These are phyloP conservation scores for Peniophora sp. DNA, from an alignment of 1,284 basidiomycete species.

Conservation along the genomic window DNA sequence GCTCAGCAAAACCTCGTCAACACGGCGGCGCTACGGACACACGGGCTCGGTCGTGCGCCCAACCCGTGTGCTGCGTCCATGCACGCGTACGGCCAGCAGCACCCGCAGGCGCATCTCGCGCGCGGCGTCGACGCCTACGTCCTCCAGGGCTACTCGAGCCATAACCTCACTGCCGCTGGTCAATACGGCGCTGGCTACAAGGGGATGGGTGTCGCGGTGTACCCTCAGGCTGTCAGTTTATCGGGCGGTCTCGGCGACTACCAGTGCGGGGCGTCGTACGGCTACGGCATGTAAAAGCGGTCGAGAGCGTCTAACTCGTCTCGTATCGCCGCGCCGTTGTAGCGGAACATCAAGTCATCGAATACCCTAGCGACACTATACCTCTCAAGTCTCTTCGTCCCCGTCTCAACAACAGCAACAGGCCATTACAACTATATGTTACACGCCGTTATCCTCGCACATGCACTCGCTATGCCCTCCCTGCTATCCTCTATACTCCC, in stretches of 20 bases:
- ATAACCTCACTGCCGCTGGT: constrained; percentile 51
- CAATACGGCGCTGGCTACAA: constrained; percentile 40
- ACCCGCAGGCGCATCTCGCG: constrained; percentile 54
- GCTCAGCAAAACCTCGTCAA: constrained; percentile 56
- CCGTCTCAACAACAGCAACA: not conserved
- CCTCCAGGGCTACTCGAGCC: constrained; percentile 59
- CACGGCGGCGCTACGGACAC: constrained; percentile 43
- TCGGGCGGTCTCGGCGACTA: constrained; percentile 59
- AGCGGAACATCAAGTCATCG: too few species aligned
- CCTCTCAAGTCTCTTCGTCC: not conserved
- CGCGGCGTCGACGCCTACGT: constrained; percentile 74
- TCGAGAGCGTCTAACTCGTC: constrained; percentile 3
- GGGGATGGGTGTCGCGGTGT: constrained; percentile 44
- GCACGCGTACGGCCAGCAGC: constrained; percentile 26
- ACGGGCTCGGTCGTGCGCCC: constrained; percentile 38
- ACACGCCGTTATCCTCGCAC: too few species aligned
- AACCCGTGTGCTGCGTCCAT: constrained; percentile 53
- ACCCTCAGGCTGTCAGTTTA: constrained; percentile 36
- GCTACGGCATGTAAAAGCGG: constrained; percentile 79
- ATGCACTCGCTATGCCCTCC: too few species aligned
- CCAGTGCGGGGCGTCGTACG: constrained; percentile 54
- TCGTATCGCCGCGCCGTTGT: too few species aligned
- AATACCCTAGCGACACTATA: too few species aligned
- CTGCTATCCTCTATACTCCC: too few species aligned
- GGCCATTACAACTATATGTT: not conserved